Conservation (phyloP, 1,139 yeast species). For the Diutina scorzettiae region DNA sequence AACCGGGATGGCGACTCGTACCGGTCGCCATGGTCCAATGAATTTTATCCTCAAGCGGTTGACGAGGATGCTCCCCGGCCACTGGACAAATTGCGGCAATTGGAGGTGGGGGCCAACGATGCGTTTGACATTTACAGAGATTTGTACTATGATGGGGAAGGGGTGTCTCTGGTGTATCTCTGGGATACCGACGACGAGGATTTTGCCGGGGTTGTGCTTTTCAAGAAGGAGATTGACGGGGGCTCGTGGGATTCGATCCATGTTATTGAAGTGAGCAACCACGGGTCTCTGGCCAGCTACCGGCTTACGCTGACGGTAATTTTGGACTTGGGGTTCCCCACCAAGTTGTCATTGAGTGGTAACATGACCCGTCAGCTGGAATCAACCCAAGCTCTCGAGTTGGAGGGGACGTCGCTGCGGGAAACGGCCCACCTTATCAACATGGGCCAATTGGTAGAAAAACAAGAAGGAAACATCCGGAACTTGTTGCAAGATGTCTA, state of each 20-base stretch:
- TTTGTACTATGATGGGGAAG: conserved; percentile 87
- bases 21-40: conserved; percentile 86
- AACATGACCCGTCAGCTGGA: conserved; percentile 74
- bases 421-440: conserved; percentile 69
- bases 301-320: conserved; percentile 83
- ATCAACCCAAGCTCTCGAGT: conserved; percentile 30
- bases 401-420: conserved; percentile 23
- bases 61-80: conserved; percentile 64
- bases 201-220: conserved; percentile 85
- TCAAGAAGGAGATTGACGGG: conserved; percentile 56
- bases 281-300: conserved; percentile 41
- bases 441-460: conserved; percentile 78
- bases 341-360: conserved; percentile 42
- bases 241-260: conserved; percentile 85
- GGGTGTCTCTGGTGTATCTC: conserved; percentile 73
- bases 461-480: conserved; percentile 77
- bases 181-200: conserved; percentile 68
- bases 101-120: conserved; percentile 77
- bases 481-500: conserved; percentile 86
- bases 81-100: conserved; percentile 47
- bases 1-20: conserved; percentile 90
- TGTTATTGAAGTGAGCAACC: conserved; percentile 65
- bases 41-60: conserved; percentile 50
- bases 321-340: conserved; percentile 49
- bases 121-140: conserved; percentile 91